Evolutionary conservation across 2,329 filamentous ascomycete genomes (phyloP).

Genomic region (Aspergillaceae sp.): DNA sequence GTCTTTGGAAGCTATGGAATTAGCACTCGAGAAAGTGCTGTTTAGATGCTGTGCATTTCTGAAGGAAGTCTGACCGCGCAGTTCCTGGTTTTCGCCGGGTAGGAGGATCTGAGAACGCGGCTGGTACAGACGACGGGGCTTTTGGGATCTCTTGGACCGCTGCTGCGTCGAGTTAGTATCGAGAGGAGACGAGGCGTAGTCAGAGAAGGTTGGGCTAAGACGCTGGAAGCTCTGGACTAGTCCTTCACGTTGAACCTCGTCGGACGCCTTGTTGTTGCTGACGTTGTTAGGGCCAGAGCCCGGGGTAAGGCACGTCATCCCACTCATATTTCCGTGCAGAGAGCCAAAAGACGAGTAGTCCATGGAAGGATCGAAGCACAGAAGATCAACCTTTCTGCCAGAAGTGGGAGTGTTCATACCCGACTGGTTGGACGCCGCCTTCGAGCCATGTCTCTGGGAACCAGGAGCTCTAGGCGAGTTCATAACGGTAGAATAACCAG

Average conservation of each 20-base stretch:
- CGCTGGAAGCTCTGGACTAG: slow-evolving; percentile 13
- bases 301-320: slow-evolving; percentile 3
- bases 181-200: slow-evolving; percentile 5
- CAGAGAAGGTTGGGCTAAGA: slow-evolving; percentile 10
- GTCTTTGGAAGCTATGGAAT: slow-evolving; percentile 10
- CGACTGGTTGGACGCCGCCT: slow-evolving; percentile 3
- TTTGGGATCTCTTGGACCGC: slow-evolving; percentile 10
- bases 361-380: slow-evolving; percentile 12
- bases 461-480: slow-evolving; percentile 4
- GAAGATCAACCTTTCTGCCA: slow-evolving; percentile 14
- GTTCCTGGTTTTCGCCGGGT: slow-evolving; percentile 2
- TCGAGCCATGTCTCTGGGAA: slow-evolving; percentile 8
- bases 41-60: slow-evolving; percentile 4
- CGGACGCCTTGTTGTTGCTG: slow-evolving; percentile 2
- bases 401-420: background rate
- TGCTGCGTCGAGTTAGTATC: slow-evolving; percentile 4
- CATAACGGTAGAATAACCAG: slow-evolving; percentile 1
- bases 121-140: slow-evolving; percentile 17
- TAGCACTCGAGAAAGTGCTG: slow-evolving; percentile 6
- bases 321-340: slow-evolving; percentile 2
- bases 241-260: slow-evolving; percentile 11
- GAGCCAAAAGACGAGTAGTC: slow-evolving; percentile 9
- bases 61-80: slow-evolving; percentile 3
- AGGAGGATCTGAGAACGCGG: slow-evolving; percentile 6
- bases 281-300: slow-evolving; percentile 2